Base-by-base conservation (phyloP, 2,329 filamentous ascomycete genomes). In the Emericellopsis atlantica region DNA sequence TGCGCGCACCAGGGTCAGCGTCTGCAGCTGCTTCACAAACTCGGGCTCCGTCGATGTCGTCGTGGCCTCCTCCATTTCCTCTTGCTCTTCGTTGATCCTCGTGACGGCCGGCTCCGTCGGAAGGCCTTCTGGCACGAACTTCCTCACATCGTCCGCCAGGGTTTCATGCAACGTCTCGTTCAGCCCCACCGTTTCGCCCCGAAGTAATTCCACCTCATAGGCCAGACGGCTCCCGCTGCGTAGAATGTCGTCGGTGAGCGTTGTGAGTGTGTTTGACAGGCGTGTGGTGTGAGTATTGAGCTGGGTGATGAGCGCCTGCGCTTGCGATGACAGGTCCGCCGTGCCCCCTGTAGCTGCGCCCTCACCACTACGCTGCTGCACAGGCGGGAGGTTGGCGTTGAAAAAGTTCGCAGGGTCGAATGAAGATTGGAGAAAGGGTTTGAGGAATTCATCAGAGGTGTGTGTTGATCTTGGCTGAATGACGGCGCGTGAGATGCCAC, bases 191-290 rank as follows among this genome's bases (percentile, higher is more conserved):
- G 87, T 84, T 61, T 95, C 89, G 46, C 89, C 89, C n/a, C 88
- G 77, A 38, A 96, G 62, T 15, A 96, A 74, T 60, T 96, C 90
- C 16, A 96, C 90, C 61, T 96, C 86, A 55, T 98, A 98, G 16
- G 89, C 87, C 43, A 98, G 66, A 4, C 90, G 75, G 48, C 85
- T 87, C 22, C 89, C 86, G 53, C 86, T 89, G 43, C 92, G 77
- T 46, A 98, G 63, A 47, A 98, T 96, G 50, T 96, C 92, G 59
- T 98, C 90, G 10, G 92, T 95, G 44, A 96, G 69, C 53, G 90
- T 81, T 26, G 88, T 95, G 43, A 98, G 71, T 36, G 80, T 84
- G 41, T 73, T 79, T 12, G 88, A 87, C 7, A 95, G 67, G 36
- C 88, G 76, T 15, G 86, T 82, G 2, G 88, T 94, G 57, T 95